A percentile compares a stretch with the other conserved stretches of the same genome.
phyloP scores from a whole-genome alignment of 192 early-diverging fungal species.

The Coemansia sp. region DNA sequence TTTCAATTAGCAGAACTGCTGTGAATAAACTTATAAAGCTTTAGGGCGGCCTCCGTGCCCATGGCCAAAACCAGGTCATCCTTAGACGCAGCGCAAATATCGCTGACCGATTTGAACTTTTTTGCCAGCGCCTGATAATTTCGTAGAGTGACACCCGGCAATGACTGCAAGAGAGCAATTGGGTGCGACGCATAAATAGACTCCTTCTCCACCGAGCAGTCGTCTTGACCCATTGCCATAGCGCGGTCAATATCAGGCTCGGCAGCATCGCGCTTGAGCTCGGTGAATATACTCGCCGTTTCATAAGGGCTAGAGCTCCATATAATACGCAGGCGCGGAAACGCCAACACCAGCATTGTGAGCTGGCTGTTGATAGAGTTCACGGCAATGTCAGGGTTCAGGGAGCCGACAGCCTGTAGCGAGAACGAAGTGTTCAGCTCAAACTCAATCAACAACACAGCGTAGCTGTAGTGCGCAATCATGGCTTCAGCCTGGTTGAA shows the following conservation, averaged over 20 bases:
- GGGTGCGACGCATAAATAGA: slow-evolving; percentile 68
- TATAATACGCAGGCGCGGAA: slow-evolving; percentile 79
- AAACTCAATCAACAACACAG: slow-evolving; percentile 90
- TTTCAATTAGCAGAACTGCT: background rate
- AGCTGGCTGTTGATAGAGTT: slow-evolving; percentile 73
- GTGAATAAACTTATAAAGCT: slow-evolving; percentile 69
- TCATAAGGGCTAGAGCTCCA: slow-evolving; percentile 86
- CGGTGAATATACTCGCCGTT: slow-evolving; percentile 85
- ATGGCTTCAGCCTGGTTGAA: slow-evolving; percentile 91
- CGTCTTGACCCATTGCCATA: slow-evolving; percentile 64
- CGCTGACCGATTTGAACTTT: slow-evolving; percentile 61
- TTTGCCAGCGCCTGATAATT: slow-evolving; percentile 80
- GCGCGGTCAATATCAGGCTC: slow-evolving; percentile 75
- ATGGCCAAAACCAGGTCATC: slow-evolving; percentile 55
- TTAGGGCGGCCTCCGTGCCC: slow-evolving; percentile 60
- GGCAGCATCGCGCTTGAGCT: slow-evolving; percentile 76
- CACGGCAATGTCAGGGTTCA: slow-evolving; percentile 56
- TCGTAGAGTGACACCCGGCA: slow-evolving; percentile 81
- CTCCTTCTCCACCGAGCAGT: slow-evolving; percentile 60
- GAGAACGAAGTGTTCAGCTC: slow-evolving; percentile 80
- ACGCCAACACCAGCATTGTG: slow-evolving; percentile 71
- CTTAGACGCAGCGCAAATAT: slow-evolving; percentile 57
- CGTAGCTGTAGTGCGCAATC: slow-evolving; percentile 74
- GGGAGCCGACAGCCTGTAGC: slow-evolving; percentile 56
- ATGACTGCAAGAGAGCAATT: slow-evolving; percentile 72